Evolutionary conservation across 2,329 filamentous ascomycete species (phyloP).

Genomic region (Phialemonium atrogriseum): DNA sequence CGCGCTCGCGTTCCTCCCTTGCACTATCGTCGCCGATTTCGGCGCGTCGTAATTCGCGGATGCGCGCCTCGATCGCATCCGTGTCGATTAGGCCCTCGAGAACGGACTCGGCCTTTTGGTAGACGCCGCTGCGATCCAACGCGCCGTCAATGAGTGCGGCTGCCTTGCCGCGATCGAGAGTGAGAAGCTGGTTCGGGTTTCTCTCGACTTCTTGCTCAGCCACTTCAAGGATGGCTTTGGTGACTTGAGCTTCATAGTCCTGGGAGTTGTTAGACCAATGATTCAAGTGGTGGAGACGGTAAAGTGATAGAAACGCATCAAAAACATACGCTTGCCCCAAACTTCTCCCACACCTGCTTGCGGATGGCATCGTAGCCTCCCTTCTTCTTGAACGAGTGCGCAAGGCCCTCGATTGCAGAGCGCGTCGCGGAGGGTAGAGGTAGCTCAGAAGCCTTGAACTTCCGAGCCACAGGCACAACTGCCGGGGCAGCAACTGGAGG

Average conservation of each 20-base stretch:
- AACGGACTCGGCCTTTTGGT: constrained; percentile 60
- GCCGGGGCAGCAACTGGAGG: constrained; percentile 1
- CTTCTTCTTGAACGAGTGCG: constrained; percentile 81
- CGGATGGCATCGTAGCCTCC: constrained; percentile 73
- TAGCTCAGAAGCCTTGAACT: constrained; percentile 60
- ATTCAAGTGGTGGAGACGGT: background rate
- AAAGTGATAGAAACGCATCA: too few species aligned
- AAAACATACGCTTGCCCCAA: constrained; percentile 61
- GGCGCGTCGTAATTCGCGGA: constrained; percentile 57
- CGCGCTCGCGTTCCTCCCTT: constrained; percentile 53
- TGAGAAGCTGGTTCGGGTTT: constrained; percentile 62
- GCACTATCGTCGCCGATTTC: constrained; percentile 66
- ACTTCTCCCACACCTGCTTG: constrained; percentile 69
- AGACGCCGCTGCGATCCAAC: constrained; percentile 67
- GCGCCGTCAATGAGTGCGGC: constrained; percentile 70
- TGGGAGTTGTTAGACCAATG: constrained; percentile 20
- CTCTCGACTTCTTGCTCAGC: constrained; percentile 68
- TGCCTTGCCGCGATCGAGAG: constrained; percentile 65
- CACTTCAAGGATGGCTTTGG: constrained; percentile 58
- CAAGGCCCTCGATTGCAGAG: constrained; percentile 63
- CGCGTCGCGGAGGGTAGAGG: constrained; percentile 66
- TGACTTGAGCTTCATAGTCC: constrained; percentile 63
- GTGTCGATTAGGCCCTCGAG: constrained; percentile 63
- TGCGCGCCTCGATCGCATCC: constrained; percentile 56
- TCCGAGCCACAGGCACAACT: constrained; percentile 1